Conservation (phyloP, 495 filamentous ascomycete species). For the Cercophora newfieldiana region DNA sequence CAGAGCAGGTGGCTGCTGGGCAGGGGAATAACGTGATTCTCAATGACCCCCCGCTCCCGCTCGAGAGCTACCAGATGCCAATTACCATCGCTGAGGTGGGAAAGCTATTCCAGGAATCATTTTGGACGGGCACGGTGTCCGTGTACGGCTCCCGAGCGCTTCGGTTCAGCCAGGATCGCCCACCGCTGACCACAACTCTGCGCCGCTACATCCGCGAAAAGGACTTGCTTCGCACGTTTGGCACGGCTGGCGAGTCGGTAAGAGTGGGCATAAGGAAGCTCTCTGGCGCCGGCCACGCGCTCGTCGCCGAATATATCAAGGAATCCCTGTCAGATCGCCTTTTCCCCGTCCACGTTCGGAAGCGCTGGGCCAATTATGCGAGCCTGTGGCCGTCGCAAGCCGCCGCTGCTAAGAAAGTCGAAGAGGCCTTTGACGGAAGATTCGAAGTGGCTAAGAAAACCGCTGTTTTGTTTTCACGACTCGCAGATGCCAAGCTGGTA, state of each 20-base stretch:
- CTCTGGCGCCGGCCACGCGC: neutral
- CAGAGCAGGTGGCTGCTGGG: neutral
- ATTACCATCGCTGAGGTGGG: neutral
- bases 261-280: neutral
- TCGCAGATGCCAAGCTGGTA: neutral
- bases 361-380: neutral
- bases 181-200: neutral
- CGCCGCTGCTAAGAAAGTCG: too few species aligned
- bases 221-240: neutral
- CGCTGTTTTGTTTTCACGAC: too few species aligned
- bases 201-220: neutral
- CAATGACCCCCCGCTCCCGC: neutral
- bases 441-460: too few species aligned
- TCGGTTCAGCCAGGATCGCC: neutral
- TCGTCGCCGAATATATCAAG: neutral
- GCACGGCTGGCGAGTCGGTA: neutral
- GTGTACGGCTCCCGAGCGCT: neutral
- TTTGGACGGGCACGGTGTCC: neutral
- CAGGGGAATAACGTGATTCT: neutral
- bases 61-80: neutral
- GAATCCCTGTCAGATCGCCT: neutral
- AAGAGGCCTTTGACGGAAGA: too few species aligned
- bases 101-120: constrained; percentile 1
- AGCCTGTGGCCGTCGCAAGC: neutral
- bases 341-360: neutral